Base-by-base conservation (phyloP, 495 filamentous ascomycete species). In the Xylaria telfairii region DNA sequence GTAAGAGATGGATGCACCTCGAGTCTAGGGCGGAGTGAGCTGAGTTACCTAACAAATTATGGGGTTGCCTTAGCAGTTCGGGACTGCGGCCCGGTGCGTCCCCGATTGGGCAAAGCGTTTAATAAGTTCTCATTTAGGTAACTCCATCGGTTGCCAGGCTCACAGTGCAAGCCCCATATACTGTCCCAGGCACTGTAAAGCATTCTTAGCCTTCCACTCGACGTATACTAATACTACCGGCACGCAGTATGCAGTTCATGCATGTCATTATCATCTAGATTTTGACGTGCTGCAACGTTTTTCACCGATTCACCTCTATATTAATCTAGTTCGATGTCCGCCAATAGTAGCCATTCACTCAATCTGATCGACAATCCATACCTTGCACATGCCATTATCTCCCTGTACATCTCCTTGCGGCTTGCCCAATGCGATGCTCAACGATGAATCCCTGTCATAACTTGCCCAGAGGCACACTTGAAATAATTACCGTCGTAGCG, bases 71-170 rank as follows among this genome's bases (percentile, higher is more conserved):
- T 59, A 15, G 54, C 12, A 26, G 47, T 8, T 53, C 68, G 68
- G 68, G 57, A 70, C 49, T 46, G 61, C 68, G 68, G 68, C 68
- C 68, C 68, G 68, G 37, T 4, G 26, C 32, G 32, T 54, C 47
- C 44, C 47, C 51, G 44, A 64, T 64, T 64, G 46, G 60, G 60
- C 57, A 64, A 68, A 17, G 53, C 24, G 7, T 47, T 46, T 32
- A 60, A 60, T 61, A 24, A 30, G 30, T 63, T 41, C 67, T 63
- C 32, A 26, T 69, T 69, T 69, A 19, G 67, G 67, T 54, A 61
- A 54, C 15, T 54, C 12, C 15, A 28, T 54, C 26, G 24, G 51
- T 13, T 30, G 10, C 51, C 10, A 54, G 4, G 26, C 51, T 17
- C 5, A 54, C 51, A 30, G 51, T 54, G 51, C 17, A 54, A 1